A percentile compares a stretch with the other conserved stretches of the same genome.
These are phyloP conservation scores for Saccharomyces hybrid DNA, from an alignment of 1,139 yeast species.

Conservation along the genomic window DNA sequence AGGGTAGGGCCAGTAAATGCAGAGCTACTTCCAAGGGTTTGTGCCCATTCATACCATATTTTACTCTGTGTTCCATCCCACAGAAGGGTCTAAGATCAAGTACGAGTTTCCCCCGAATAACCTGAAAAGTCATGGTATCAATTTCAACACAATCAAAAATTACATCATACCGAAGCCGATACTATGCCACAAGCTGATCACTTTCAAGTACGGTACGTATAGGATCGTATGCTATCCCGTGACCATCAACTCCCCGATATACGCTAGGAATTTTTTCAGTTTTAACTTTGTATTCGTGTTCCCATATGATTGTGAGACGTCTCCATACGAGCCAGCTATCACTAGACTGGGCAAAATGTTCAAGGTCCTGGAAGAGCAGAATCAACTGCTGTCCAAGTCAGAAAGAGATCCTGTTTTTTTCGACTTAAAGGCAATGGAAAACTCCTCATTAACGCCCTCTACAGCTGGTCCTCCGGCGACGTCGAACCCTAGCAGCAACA, in stretches of 20 bases:
- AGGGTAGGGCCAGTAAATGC: background rate
- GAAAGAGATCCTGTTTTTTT: constrained; percentile 33
- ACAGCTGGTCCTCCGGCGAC: background rate
- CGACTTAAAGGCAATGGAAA: constrained; percentile 11
- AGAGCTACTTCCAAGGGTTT: constrained; percentile 27
- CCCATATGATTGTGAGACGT: constrained; percentile 69
- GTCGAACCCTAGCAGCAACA: background rate
- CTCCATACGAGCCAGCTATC: constrained; percentile 81
- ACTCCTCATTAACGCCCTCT: background rate
- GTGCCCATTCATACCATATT: constrained; percentile 75
- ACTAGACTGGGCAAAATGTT: constrained; percentile 83
- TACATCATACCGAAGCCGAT: constrained; percentile 91
- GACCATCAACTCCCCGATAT: constrained; percentile 61
- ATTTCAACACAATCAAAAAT: constrained; percentile 80
- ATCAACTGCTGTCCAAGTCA: constrained; percentile 58
- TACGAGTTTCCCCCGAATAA: constrained; percentile 78
- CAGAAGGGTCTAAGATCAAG: constrained; percentile 89
- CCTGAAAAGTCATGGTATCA: constrained; percentile 45
- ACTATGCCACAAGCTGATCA: constrained; percentile 71
- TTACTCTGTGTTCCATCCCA: constrained; percentile 89
- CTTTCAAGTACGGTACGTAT: constrained; percentile 63
- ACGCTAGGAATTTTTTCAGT: constrained; percentile 84
- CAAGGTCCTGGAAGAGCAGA: constrained; percentile 83
- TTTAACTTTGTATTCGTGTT: constrained; percentile 92
- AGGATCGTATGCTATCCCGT: constrained; percentile 89